Conservation (phyloP, 495 filamentous ascomycete genomes). For the Pyrenula aspistea region DNA sequence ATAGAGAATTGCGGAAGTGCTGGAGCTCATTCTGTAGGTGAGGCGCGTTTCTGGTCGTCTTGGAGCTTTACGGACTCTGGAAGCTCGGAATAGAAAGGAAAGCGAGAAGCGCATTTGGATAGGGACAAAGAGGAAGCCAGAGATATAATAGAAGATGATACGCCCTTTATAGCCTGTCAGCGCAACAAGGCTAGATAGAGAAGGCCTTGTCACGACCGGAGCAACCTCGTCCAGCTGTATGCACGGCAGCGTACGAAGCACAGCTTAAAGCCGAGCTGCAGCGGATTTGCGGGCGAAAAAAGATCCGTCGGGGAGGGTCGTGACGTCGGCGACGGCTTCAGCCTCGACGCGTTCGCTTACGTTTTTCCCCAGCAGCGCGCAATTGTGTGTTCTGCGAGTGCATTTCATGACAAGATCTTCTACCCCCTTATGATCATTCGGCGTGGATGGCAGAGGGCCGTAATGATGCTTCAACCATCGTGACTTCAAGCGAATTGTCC, state of each 20-base stretch:
- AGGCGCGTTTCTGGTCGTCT: not conserved
- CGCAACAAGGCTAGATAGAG: not conserved
- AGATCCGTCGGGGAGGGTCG: not conserved
- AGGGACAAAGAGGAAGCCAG: not conserved
- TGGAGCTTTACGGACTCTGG: constrained; percentile 6
- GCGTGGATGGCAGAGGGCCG: not conserved
- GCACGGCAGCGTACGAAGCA: not conserved
- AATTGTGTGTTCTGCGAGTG: no score
- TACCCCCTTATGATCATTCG: no score
- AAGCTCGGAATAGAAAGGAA: constrained; percentile 13
- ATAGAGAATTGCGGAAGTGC: constrained; percentile 38
- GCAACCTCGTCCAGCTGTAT: not conserved
- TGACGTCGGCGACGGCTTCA: not conserved
- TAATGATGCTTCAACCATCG: not conserved
- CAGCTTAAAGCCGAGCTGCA: not conserved
- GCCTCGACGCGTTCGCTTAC: not conserved
- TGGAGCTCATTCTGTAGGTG: constrained; percentile 25
- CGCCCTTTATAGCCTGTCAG: not conserved
- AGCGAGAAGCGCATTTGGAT: constrained; percentile 20
- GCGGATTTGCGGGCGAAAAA: not conserved
- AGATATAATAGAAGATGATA: not conserved
- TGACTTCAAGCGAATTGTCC: not conserved
- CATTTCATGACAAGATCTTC: no score
- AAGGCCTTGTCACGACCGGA: not conserved
- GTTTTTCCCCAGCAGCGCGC: not conserved